Conservation (phyloP, 202 grass and related monocot genomes). For the Tripidium arundinaceum region DNA sequence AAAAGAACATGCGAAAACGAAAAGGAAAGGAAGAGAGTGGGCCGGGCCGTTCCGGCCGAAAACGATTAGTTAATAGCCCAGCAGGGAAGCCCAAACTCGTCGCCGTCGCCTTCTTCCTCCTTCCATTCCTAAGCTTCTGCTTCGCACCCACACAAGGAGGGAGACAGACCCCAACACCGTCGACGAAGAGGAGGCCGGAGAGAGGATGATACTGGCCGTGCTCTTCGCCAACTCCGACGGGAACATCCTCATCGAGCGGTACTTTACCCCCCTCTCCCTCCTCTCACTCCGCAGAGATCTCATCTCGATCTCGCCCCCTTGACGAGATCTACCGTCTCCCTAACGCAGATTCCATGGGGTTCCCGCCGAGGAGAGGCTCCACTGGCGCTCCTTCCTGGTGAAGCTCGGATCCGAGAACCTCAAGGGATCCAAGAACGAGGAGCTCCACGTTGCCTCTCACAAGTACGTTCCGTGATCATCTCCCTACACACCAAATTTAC, state of each 20-base stretch:
- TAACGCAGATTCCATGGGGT: conserved; percentile 80
- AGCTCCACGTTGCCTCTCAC: conserved; percentile 88
- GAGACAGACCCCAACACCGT: not conserved
- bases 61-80: not conserved
- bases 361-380: conserved; percentile 84
- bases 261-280: not conserved
- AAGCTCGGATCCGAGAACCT: conserved; percentile 94
- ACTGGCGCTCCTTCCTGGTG: conserved; percentile 93
- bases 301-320: conserved; percentile 11
- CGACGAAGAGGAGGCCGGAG: not conserved
- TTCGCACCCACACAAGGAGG: not conserved
- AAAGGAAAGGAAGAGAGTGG: not conserved
- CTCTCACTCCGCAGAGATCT: not conserved
- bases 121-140: not conserved
- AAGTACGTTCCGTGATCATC: conserved; percentile 39
- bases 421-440: conserved; percentile 87
- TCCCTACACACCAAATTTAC: not conserved
- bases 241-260: conserved; percentile 97
- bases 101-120: not conserved
- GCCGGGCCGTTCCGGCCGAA: not conserved
- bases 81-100: not conserved
- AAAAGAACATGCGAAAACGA: not conserved
- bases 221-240: conserved; percentile 97
- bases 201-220: conserved; percentile 80
- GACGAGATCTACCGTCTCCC: conserved; percentile 22